These are phyloP conservation scores for Trichoderma reesei DNA, from an alignment of 495 filamentous ascomycete species.

Conservation along the genomic window DNA sequence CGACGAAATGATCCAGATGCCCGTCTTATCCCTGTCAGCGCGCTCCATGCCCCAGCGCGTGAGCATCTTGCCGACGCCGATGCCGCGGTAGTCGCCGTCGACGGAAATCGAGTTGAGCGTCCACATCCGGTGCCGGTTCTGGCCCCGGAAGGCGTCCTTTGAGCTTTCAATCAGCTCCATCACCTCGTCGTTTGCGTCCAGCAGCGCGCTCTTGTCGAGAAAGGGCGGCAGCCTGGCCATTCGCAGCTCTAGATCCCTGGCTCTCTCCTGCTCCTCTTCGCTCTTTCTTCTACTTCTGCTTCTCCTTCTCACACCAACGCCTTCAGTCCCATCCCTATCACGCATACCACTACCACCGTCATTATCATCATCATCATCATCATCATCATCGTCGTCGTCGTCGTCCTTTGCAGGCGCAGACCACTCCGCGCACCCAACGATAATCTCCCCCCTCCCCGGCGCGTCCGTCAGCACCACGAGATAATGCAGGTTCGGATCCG, in stretches of 20 bases:
- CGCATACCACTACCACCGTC: not conserved
- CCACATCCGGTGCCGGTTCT: not conserved
- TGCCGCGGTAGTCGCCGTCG: slow-evolving; percentile 5
- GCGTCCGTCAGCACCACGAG: slow-evolving; percentile 3
- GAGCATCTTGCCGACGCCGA: slow-evolving; percentile 5
- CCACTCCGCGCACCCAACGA: slow-evolving; percentile 5
- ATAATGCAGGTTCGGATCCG: not conserved
- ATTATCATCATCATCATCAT: not conserved
- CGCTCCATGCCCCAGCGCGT: not conserved
- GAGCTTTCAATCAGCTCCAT: slow-evolving; percentile 7
- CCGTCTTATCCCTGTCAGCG: not conserved
- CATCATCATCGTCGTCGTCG: not conserved
- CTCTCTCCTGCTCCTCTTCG: not conserved
- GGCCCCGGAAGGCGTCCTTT: not conserved
- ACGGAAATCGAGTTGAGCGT: slow-evolving; percentile 3
- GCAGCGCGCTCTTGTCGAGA: not conserved
- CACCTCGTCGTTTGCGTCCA: not conserved
- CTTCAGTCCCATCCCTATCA: too few relatives aligned
- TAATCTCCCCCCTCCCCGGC: not conserved
- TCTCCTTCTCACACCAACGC: too few relatives aligned
- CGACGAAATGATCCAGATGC: slow-evolving; percentile 1
- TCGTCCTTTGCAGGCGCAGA: not conserved
- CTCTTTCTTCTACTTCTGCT: too few relatives aligned
- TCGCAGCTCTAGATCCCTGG: not conserved
- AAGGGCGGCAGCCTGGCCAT: not conserved